phyloP scores from a whole-genome alignment of 1,139 yeast genomes.

The Debaryomyces nepalensis region DNA sequence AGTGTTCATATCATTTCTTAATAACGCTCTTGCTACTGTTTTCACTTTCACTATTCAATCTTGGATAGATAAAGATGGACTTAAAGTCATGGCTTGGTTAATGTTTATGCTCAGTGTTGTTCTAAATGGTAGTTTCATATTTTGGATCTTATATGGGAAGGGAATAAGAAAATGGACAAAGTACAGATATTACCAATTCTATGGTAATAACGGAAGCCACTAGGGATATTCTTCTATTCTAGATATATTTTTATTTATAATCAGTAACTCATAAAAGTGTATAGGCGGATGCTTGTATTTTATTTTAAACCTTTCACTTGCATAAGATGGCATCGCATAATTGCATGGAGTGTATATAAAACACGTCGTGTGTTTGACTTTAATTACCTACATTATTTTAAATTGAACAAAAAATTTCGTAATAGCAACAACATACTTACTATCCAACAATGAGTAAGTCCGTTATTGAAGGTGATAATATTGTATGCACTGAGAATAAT shows the following conservation, averaged over 20 bases:
- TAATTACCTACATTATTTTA: too few relatives aligned
- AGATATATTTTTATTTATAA: too few relatives aligned
- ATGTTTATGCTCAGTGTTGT: constrained; percentile 51
- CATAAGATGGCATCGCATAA: too few relatives aligned
- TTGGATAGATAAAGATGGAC: constrained; percentile 47
- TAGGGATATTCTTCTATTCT: background rate
- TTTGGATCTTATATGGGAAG: constrained; percentile 47
- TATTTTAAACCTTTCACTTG: too few relatives aligned
- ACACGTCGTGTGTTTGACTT: too few relatives aligned
- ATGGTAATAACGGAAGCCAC: background rate
- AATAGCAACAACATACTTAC: too few relatives aligned
- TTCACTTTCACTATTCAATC: constrained; percentile 53
- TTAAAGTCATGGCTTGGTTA: constrained; percentile 47
- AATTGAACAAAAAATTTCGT: too few relatives aligned
- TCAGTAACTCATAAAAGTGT: too few relatives aligned
- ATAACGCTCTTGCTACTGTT: constrained; percentile 52
- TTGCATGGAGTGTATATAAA: too few relatives aligned
- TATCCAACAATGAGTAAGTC: too few relatives aligned
- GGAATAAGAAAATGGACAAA: constrained; percentile 32
- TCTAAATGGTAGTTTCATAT: constrained; percentile 44
- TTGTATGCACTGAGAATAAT: background rate
- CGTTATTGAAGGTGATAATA: too few relatives aligned
- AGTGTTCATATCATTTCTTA: constrained; percentile 51
- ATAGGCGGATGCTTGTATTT: too few relatives aligned
- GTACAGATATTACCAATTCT: background rate